Conservation (phyloP, 169 alveolate species). For the Babesia ovata region DNA sequence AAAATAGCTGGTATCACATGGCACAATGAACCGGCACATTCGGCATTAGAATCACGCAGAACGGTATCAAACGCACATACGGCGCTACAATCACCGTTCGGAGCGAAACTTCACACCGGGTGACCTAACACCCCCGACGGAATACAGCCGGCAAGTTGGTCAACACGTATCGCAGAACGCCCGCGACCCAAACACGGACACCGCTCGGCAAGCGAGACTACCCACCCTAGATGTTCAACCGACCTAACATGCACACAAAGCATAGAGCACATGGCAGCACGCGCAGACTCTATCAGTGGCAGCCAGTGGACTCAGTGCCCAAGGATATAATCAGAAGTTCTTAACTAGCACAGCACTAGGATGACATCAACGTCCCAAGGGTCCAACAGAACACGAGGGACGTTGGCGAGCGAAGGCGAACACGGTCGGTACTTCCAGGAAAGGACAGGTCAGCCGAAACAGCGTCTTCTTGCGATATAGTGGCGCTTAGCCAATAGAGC, state of each 20-base stretch:
- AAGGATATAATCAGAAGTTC: constrained; percentile 8
- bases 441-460: too few relatives aligned
- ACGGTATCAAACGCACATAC: too few relatives aligned
- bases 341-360: not conserved
- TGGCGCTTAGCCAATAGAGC: too few relatives aligned
- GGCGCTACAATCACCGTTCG: not conserved
- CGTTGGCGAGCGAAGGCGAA: too few relatives aligned
- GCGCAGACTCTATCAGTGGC: not conserved
- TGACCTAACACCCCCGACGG: not conserved
- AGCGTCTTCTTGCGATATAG: too few relatives aligned
- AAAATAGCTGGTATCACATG: too few relatives aligned
- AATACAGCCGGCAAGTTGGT: not conserved
- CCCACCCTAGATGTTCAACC: not conserved
- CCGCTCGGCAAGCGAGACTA: too few relatives aligned
- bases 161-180: not conserved
- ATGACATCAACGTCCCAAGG: not conserved
- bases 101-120: not conserved
- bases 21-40: not conserved
- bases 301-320: not conserved
- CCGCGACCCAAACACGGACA: too few relatives aligned
- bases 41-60: too few relatives aligned
- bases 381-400: too few relatives aligned
- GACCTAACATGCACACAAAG: not conserved
- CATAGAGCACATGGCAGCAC: constrained; percentile 1
- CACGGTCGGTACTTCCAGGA: too few relatives aligned